Evolutionary conservation across 805 yeast species (phyloP), one percentile per base, ranked within the genome.

Genomic region (Candida odintsovae): DNA sequence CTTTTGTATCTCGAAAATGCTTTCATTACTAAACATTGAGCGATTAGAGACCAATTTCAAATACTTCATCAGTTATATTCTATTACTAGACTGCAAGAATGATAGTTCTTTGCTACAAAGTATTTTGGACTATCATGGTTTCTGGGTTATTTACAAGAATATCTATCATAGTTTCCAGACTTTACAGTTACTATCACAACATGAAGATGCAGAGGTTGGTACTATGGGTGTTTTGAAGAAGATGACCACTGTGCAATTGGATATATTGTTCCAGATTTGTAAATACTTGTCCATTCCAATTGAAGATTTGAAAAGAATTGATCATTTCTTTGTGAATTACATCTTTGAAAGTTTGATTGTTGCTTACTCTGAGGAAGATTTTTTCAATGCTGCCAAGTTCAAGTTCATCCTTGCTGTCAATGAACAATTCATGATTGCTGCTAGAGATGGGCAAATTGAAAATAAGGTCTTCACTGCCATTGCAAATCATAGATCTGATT

Each of bases 341-440:
- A 55, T 82, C 43, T 73, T 81, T 53, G 59, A 67, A 16, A 65
- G 75, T 1, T 59, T 83, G 19, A 61, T 71, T n/a, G 64, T 70
- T 0, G 72, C 73, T 9, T 63, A 70, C 2, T 68, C 71, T 19
- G 74, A 74, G 10, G 78, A 75, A 40, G 83, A 83, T 58, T 75
- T 80, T 41, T 73, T 72, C 51, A 83, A 81, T 58, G 80, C 78
- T 50, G 77, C 86, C 36, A 81, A 83, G 50, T 82, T 90, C 68
- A 82, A 81, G 56, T 67, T 87, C 15, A 63, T 90, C 12, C 68
- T 90, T 36, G 82, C 89, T 1, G 68, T 90, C 22, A 90, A 90
- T 64, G 97, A 90, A 61, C 97, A 90, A 64, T 90, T 80, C 64
- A 79, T 90, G 83, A 83, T 88, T 36, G 67, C 78, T 50, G 70